These are phyloP conservation scores for Emergomyces pasteurianus DNA, from an alignment of 2,329 filamentous ascomycete genomes.

Conservation along the genomic window DNA sequence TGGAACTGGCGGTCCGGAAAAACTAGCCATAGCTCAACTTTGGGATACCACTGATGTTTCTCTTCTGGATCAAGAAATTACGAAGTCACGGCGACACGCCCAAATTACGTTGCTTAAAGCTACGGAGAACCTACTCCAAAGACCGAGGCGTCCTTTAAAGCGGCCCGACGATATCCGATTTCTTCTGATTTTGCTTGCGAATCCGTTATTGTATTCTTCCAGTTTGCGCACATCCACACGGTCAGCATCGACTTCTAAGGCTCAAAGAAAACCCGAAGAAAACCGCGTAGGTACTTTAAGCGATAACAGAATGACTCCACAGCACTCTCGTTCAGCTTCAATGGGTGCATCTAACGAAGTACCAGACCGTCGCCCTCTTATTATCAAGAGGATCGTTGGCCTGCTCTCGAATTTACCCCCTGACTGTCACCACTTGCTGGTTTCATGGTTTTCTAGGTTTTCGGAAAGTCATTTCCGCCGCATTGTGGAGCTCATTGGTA, in stretches of 20 bases:
- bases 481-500: slow-evolving; percentile 63
- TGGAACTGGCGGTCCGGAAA: slow-evolving; percentile 16
- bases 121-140: slow-evolving; percentile 66
- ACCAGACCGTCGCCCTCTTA: slow-evolving; percentile 62
- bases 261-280: neutral
- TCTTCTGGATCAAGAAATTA: slow-evolving; percentile 41
- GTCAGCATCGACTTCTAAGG: neutral
- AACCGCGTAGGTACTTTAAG: neutral
- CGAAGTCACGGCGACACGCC: slow-evolving; percentile 55
- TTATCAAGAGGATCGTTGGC: slow-evolving; percentile 75
- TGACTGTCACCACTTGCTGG: slow-evolving; percentile 63
- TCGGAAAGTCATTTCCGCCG: slow-evolving; percentile 55
- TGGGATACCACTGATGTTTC: slow-evolving; percentile 34
- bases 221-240: slow-evolving; percentile 11
- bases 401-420: slow-evolving; percentile 63
- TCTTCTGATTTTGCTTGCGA: slow-evolving; percentile 64
- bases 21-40: slow-evolving; percentile 11
- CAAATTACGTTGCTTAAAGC: slow-evolving; percentile 63
- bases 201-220: slow-evolving; percentile 57
- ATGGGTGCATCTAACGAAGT: slow-evolving; percentile 22
- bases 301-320: slow-evolving; percentile 5
- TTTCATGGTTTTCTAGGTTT: slow-evolving; percentile 66
- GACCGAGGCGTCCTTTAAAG: slow-evolving; percentile 58
- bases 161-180: slow-evolving; percentile 63
- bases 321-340: slow-evolving; percentile 13